phyloP scores from a whole-genome alignment of 2,329 filamentous ascomycete species.

The Dothideomycetes sp. region DNA sequence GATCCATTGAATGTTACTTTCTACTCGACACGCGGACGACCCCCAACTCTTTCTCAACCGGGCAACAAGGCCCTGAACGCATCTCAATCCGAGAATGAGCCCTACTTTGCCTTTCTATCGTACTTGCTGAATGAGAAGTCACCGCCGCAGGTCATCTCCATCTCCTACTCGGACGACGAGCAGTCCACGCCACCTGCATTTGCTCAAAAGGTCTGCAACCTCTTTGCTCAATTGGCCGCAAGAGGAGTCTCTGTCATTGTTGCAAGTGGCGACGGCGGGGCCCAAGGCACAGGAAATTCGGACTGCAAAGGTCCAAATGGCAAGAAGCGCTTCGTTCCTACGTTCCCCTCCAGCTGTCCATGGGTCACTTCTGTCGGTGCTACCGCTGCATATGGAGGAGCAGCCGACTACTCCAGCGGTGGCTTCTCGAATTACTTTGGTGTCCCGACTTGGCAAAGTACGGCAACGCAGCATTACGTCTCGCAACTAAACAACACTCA shows the following conservation, averaged over 20 bases:
- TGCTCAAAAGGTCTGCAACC: slow-evolving; percentile 36
- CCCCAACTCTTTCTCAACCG: slow-evolving; percentile 1
- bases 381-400: slow-evolving; percentile 17
- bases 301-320: slow-evolving; percentile 28
- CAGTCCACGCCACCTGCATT: slow-evolving; percentile 49
- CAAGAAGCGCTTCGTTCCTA: slow-evolving; percentile 32
- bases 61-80: no score
- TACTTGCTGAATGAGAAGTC: slow-evolving; percentile 33
- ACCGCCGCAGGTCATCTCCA: slow-evolving; percentile 46
- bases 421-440: slow-evolving; percentile 25
- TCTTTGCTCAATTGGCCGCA: slow-evolving; percentile 39
- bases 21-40: slow-evolving; percentile 10
- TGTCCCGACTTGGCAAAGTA: slow-evolving; percentile 23
- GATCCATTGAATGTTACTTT: no score
- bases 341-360: slow-evolving; percentile 16
- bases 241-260: slow-evolving; percentile 38
- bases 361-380: slow-evolving; percentile 19
- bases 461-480: slow-evolving; percentile 26
- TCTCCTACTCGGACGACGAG: slow-evolving; percentile 49
- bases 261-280: slow-evolving; percentile 32
- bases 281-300: slow-evolving; percentile 13
- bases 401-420: slow-evolving; percentile 14
- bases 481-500: slow-evolving; percentile 10
- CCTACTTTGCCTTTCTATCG: slow-evolving; percentile 44
- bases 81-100: slow-evolving; percentile 37